A percentile compares a stretch with the other conserved stretches of the same genome.
Conservation (phyloP, 495 filamentous ascomycete species). For the Cenococcum geophilum region DNA sequence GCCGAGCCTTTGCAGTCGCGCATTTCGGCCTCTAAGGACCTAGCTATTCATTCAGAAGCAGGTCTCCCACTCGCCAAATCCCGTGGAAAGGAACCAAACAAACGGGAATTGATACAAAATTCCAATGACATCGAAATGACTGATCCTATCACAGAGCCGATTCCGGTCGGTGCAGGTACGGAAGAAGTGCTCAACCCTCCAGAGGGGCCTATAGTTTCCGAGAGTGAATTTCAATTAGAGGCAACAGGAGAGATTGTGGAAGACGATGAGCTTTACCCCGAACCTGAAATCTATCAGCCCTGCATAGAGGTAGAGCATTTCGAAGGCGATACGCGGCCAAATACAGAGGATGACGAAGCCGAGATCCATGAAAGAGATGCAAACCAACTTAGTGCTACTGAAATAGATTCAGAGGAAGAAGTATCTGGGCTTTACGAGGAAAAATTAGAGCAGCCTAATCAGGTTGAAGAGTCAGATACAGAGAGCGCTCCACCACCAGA, state of each 20-base stretch:
- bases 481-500: not conserved
- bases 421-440: not conserved
- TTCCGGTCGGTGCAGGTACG: no score
- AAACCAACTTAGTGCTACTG: not conserved
- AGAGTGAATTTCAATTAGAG: not conserved
- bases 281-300: conserved; percentile 20
- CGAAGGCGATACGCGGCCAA: conserved; percentile 22
- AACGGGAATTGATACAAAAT: no score
- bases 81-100: not conserved
- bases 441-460: not conserved
- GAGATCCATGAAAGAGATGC: not conserved
- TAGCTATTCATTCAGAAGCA: not conserved
- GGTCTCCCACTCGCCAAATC: not conserved
- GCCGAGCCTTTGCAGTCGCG: conserved; percentile 5
- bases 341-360: conserved; percentile 19
- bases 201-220: not conserved
- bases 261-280: conserved; percentile 19
- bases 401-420: conserved; percentile 8
- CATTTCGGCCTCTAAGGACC: conserved; percentile 8
- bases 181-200: not conserved
- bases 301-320: not conserved
- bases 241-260: not conserved
- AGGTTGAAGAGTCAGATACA: not conserved
- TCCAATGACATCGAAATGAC: no score
- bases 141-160: no score